phyloP scores from a whole-genome alignment of 305 asterid species.

The Caryopteris hybrid region DNA sequence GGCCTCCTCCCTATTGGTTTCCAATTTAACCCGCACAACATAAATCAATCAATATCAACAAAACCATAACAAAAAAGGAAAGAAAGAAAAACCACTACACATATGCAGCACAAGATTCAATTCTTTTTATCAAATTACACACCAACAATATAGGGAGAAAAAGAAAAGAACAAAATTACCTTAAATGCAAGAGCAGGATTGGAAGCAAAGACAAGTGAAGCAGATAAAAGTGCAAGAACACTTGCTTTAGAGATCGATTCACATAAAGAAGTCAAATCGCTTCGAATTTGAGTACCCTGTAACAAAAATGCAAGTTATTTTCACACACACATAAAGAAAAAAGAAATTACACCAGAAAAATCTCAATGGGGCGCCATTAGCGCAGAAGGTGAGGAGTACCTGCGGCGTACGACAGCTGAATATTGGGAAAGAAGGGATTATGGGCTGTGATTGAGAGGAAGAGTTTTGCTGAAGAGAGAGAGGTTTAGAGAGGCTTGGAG shows the following conservation, averaged over 20 bases:
- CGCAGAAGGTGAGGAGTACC: slow-evolving; percentile 25
- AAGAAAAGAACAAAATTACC: slow-evolving; percentile 29
- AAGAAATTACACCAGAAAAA: neutral
- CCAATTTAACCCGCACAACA: neutral
- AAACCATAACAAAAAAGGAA: neutral
- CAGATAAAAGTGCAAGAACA: slow-evolving; percentile 59
- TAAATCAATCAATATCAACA: slow-evolving; percentile 11
- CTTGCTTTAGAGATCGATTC: slow-evolving; percentile 57
- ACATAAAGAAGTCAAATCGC: slow-evolving; percentile 22
- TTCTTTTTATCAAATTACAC: neutral
- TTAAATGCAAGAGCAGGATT: slow-evolving; percentile 88
- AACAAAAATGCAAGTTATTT: neutral
- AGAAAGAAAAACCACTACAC: neutral
- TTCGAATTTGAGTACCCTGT: slow-evolving; percentile 30
- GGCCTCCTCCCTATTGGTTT: slow-evolving; percentile 80
- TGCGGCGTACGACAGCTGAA: slow-evolving; percentile 8
- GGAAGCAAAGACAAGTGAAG: slow-evolving; percentile 62
- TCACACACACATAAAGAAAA: no score
- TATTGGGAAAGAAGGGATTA: slow-evolving; percentile 16
- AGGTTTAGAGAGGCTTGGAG: slow-evolving; percentile 24
- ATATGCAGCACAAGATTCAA: slow-evolving; percentile 2
- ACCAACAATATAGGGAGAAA: neutral
- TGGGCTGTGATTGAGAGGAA: slow-evolving; percentile 16
- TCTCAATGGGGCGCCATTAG: neutral
- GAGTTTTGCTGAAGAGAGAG: slow-evolving; percentile 17